Base-by-base conservation (phyloP, 78 protist species). In the Trichosphaerium sp. region DNA sequence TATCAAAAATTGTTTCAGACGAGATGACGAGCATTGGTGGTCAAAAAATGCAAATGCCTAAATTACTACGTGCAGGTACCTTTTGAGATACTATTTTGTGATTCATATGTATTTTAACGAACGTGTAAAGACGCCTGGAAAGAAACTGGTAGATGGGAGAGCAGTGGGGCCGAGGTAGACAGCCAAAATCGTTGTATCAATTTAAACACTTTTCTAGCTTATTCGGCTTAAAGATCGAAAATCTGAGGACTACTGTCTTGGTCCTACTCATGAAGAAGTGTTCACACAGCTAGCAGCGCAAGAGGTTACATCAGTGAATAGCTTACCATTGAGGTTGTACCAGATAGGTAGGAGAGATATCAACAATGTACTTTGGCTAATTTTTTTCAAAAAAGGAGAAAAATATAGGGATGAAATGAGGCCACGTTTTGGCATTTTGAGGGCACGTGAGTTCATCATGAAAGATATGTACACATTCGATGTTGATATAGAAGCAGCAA, bases 381-480 rank as follows among this genome's bases (percentile, higher is more conserved):
- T 2, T 23, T 28, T 4, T 2, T 23, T 57, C 3, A 4, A 7
- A 3, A 18, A n/a, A n/a, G 69, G 85, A 25, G 57, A 65, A 0
- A 88, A 88, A 51, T 88, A 55, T 68, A 69, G 93, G 31, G 93
- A 88, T 43, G 93, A 88, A n/a, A 48, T 81, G 8, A 52, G 93
- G 59, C 93, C 93, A 1, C 60, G 88, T 32, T 80, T 73, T 58
- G 93, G 93, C 8, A 49, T 88, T 29, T 26, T 88, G n/a, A 29
- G 93, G 11, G 80, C 80, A 5, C 43, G 79, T 12, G 93, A 88
- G 58, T 88, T 88, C 43, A 12, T 72, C 29, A 88, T 88, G 93
- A 88, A 88, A 42, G 93, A 88, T 49, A 57, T 84, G 86, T 88
- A 88, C 41, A 55, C 88, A 23, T 88, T 88, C 28, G 88, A 88